A percentile compares a stretch with the other conserved stretches of the same genome.
These are phyloP conservation scores for Priceomyces fermenticarens DNA, from an alignment of 805 yeast species.

Conservation along the genomic window DNA sequence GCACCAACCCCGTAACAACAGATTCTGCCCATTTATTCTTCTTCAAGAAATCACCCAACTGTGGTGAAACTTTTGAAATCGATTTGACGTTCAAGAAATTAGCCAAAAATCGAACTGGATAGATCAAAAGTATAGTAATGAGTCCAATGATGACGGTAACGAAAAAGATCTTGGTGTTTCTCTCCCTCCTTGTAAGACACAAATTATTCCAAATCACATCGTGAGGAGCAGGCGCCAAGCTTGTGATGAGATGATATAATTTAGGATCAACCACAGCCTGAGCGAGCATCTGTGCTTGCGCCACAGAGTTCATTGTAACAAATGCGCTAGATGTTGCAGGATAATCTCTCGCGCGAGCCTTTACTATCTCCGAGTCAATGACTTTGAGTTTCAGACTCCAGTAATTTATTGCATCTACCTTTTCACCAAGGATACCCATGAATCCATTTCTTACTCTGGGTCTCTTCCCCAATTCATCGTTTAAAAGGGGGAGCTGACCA, in stretches of 20 bases:
- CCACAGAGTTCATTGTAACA: conserved; percentile 91
- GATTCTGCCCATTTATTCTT: conserved; percentile 69
- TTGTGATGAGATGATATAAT: conserved; percentile 76
- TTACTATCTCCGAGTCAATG: conserved; percentile 65
- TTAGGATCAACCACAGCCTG: conserved; percentile 92
- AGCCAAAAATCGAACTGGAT: conserved; percentile 84
- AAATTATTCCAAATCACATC: conserved; percentile 92
- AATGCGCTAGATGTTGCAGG: conserved; percentile 89
- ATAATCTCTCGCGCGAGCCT: conserved; percentile 65
- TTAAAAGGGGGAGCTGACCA: conserved; percentile 20
- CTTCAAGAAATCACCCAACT: conserved; percentile 64
- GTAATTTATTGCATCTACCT: conserved; percentile 79
- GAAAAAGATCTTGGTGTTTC: conserved; percentile 59
- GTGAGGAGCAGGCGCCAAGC: conserved; percentile 92
- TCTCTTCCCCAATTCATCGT: conserved; percentile 36
- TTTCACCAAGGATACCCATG: conserved; percentile 61
- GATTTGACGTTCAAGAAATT: conserved; percentile 76
- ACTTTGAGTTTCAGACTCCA: conserved; percentile 65
- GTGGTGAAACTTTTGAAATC: conserved; percentile 79
- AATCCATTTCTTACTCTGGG: conserved; percentile 64
- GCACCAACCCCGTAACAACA: conserved; percentile 80
- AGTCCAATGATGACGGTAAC: conserved; percentile 68
- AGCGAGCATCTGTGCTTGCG: conserved; percentile 94
- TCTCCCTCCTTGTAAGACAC: conserved; percentile 71
- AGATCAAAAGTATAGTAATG: conserved; percentile 67